These are phyloP conservation scores for Solanum hybrid DNA, from an alignment of 305 asterid genomes.

Conservation along the genomic window DNA sequence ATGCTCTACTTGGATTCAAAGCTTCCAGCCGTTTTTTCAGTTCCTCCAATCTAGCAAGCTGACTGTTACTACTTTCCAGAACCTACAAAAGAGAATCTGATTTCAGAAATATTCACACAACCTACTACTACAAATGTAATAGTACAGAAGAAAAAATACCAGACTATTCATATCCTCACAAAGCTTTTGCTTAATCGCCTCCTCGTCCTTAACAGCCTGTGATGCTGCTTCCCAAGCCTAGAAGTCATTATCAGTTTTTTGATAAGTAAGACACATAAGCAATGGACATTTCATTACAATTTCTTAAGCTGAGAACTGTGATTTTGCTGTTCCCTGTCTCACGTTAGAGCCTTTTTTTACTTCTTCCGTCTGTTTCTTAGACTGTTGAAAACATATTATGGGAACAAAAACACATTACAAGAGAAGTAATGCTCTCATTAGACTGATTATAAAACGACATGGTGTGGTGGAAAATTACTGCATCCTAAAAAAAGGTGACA, in stretches of 20 bases:
- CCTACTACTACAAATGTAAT: background rate
- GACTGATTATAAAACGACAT: background rate
- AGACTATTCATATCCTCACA: conserved; percentile 76
- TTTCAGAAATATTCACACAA: conserved; percentile 5
- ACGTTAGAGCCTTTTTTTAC: background rate
- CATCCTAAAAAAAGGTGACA: background rate
- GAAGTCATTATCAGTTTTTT: background rate
- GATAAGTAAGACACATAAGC: background rate
- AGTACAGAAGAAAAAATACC: conserved; percentile 26
- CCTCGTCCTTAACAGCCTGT: conserved; percentile 77
- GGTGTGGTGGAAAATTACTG: background rate
- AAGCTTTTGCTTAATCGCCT: conserved; percentile 69
- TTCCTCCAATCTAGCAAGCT: conserved; percentile 81
- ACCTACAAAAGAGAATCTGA: conserved; percentile 42
- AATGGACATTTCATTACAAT: background rate
- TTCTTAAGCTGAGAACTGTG: background rate
- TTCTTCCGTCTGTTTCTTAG: background rate
- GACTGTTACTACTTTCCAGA: conserved; percentile 69
- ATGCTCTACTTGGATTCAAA: conserved; percentile 70
- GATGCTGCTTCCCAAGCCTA: conserved; percentile 94
- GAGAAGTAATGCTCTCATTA: background rate
- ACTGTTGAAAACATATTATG: background rate
- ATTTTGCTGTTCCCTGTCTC: background rate
- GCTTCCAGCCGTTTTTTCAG: conserved; percentile 85
- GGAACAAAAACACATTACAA: background rate